These are phyloP conservation scores for Talaromyces liani DNA, from an alignment of 495 filamentous ascomycete genomes.

Conservation along the genomic window DNA sequence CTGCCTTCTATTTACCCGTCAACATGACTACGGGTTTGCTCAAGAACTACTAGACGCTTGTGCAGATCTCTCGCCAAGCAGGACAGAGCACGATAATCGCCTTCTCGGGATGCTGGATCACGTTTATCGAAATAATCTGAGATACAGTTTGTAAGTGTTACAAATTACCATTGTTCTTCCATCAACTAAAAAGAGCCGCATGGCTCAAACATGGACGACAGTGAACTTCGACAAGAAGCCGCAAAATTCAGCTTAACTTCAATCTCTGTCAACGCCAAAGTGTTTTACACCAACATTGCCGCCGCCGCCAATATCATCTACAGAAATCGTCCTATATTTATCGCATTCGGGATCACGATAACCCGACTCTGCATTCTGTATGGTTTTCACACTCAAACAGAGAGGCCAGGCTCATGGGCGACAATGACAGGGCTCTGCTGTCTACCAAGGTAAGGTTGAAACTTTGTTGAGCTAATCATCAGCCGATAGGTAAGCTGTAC, in stretches of 20 bases:
- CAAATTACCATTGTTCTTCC: neutral
- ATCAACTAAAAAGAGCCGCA: neutral
- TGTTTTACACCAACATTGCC: neutral
- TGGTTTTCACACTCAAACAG: too few species aligned
- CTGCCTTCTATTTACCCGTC: constrained; percentile 2
- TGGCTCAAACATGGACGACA: neutral
- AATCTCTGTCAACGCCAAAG: too few species aligned
- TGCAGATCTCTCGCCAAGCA: neutral
- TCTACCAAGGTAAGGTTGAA: too few species aligned
- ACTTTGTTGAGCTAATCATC: too few species aligned
- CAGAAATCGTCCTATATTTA: too few species aligned
- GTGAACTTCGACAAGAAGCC: neutral
- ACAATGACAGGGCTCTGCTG: too few species aligned
- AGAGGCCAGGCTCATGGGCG: too few species aligned
- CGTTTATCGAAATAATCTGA: constrained; percentile 3
- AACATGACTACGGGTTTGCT: neutral
- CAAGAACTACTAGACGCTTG: neutral
- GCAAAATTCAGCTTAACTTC: neutral
- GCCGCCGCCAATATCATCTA: neutral
- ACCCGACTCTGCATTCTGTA: too few species aligned
- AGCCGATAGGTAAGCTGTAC: too few species aligned
- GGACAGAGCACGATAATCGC: neutral
- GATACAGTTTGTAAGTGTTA: constrained; percentile 1
- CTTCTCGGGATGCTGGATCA: neutral
- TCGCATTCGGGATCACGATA: too few species aligned